A percentile compares a stretch with the other conserved stretches of the same genome.
Evolutionary conservation across 208 protist genomes (phyloP).

Genomic region (Leptomonas seymouri): DNA sequence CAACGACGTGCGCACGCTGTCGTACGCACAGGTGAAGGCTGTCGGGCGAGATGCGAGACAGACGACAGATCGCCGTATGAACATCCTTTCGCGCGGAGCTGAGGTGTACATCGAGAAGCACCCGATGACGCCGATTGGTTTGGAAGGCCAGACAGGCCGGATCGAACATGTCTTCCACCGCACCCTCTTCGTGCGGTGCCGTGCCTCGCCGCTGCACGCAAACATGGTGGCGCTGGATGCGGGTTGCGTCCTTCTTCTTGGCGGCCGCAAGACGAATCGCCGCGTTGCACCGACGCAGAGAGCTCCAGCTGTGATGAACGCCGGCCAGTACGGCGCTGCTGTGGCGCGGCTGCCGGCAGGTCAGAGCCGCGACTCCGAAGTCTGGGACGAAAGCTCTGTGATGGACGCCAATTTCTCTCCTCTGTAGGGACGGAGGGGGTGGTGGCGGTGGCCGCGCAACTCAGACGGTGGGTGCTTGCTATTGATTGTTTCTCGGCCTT

Average conservation of each 20-base stretch:
- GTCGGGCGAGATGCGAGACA: slow-evolving; percentile 49
- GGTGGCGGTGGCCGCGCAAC: too few species aligned
- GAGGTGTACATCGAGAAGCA: slow-evolving; percentile 77
- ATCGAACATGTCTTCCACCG: slow-evolving; percentile 88
- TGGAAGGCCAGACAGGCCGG: slow-evolving; percentile 75
- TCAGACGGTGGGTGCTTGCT: not conserved
- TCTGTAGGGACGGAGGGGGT: not conserved
- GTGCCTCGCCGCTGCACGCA: slow-evolving; percentile 66
- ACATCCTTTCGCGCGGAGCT: slow-evolving; percentile 71
- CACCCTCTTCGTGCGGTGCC: slow-evolving; percentile 81
- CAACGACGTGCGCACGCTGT: slow-evolving; percentile 75
- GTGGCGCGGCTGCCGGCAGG: slow-evolving; percentile 50
- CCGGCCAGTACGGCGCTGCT: slow-evolving; percentile 27
- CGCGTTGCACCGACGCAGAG: slow-evolving; percentile 23
- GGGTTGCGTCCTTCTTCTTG: slow-evolving; percentile 64
- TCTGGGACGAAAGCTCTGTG: slow-evolving; percentile 38
- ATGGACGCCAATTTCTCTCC: slow-evolving; percentile 23
- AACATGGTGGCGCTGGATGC: slow-evolving; percentile 77
- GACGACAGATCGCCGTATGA: slow-evolving; percentile 74
- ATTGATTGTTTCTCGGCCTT: too few species aligned
- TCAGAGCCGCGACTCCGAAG: slow-evolving; percentile 28
- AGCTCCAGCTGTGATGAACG: not conserved
- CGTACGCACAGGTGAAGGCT: slow-evolving; percentile 74
- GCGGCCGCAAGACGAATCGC: slow-evolving; percentile 71
- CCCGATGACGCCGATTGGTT: slow-evolving; percentile 57